Evolutionary conservation across 805 yeast genomes (phyloP).

Genomic region (Nakazawaea ishiwadae): DNA sequence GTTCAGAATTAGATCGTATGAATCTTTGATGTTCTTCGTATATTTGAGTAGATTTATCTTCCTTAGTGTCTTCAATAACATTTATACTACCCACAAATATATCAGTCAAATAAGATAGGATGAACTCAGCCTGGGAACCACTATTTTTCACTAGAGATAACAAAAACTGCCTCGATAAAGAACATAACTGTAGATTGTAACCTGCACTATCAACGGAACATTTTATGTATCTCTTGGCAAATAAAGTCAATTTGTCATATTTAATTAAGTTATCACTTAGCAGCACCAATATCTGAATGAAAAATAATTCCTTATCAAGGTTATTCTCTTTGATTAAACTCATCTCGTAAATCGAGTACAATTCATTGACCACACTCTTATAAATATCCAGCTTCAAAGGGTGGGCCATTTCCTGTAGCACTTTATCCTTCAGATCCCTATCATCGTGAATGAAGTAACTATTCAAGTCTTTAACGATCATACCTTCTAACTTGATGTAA

Average conservation of each 20-base stretch:
- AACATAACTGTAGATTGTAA: slow-evolving; percentile 32
- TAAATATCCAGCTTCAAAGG: neutral
- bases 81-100: slow-evolving; percentile 20
- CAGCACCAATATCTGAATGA: slow-evolving; percentile 32
- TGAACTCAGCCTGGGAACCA: slow-evolving; percentile 15
- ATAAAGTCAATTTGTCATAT: slow-evolving; percentile 31
- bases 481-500: neutral
- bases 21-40: slow-evolving; percentile 46
- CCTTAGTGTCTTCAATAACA: slow-evolving; percentile 13
- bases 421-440: neutral
- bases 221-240: slow-evolving; percentile 44
- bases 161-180: slow-evolving; percentile 25
- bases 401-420: neutral
- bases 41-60: slow-evolving; percentile 24
- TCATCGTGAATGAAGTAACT: slow-evolving; percentile 2
- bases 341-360: slow-evolving; percentile 29
- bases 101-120: slow-evolving; percentile 16
- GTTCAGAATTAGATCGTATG: slow-evolving; percentile 37
- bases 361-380: slow-evolving; percentile 22
- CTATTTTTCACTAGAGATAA: slow-evolving; percentile 19
- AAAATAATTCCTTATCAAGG: slow-evolving; percentile 29
- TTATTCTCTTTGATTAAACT: slow-evolving; percentile 23
- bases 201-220: slow-evolving; percentile 62
- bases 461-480: slow-evolving; percentile 14
- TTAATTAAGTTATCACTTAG: slow-evolving; percentile 28